Conservation (phyloP, 1,284 basidiomycete species). For the Mycosarcoma mackinlayi region DNA sequence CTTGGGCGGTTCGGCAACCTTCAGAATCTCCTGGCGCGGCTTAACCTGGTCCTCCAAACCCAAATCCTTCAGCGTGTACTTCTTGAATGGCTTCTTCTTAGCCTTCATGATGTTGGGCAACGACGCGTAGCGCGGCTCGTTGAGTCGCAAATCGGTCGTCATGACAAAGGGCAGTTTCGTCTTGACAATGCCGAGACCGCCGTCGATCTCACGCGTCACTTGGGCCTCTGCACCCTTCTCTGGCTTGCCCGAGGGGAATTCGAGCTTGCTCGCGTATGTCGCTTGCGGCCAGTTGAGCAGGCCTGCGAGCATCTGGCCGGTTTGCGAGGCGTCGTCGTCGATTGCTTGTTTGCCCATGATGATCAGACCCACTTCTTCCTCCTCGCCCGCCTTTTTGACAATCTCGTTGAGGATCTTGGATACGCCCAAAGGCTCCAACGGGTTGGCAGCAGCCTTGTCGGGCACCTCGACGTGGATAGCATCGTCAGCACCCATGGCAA, state of each 20-base stretch:
- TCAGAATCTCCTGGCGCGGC: slow-evolving; percentile 86
- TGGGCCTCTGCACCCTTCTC: slow-evolving; percentile 76
- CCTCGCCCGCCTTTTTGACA: slow-evolving; percentile 77
- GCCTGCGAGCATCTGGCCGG: slow-evolving; percentile 96
- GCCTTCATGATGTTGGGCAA: slow-evolving; percentile 73
- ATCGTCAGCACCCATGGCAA: slow-evolving; percentile 97
- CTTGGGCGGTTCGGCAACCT: slow-evolving; percentile 90
- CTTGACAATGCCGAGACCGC: slow-evolving; percentile 85
- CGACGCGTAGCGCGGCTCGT: slow-evolving; percentile 67
- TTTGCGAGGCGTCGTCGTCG: slow-evolving; percentile 96
- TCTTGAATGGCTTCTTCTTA: slow-evolving; percentile 97
- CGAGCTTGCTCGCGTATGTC: slow-evolving; percentile 91
- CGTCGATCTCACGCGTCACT: slow-evolving; percentile 93
- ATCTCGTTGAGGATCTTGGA: slow-evolving; percentile 85
- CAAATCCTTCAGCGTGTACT: slow-evolving; percentile 82
- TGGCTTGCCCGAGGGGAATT: slow-evolving; percentile 73
- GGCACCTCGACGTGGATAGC: slow-evolving; percentile 86
- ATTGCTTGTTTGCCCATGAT: slow-evolving; percentile 99
- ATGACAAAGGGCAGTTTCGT: slow-evolving; percentile 86
- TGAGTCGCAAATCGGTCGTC: slow-evolving; percentile 85
- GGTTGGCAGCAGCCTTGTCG: slow-evolving; percentile 73
- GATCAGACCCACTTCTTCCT: slow-evolving; percentile 79
- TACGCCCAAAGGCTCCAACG: slow-evolving; percentile 86
- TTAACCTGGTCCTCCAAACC: slow-evolving; percentile 78
- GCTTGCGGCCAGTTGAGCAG: slow-evolving; percentile 93